Evolutionary conservation across 2,329 filamentous ascomycete species (phyloP).

Genomic region (Trichoderma afroharzianum): DNA sequence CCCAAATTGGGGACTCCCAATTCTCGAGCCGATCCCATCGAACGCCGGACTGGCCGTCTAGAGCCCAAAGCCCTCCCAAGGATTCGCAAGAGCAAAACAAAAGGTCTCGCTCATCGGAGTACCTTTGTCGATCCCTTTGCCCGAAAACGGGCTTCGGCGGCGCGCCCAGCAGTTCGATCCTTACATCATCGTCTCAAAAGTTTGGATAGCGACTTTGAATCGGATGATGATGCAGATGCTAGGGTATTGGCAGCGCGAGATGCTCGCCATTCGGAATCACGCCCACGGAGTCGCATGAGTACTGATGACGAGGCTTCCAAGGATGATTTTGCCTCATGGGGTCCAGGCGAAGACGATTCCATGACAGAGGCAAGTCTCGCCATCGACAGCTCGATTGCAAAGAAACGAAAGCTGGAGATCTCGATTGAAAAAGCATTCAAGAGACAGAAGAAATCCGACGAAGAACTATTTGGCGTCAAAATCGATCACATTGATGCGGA

Average conservation of each 20-base stretch:
- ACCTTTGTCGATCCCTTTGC: conserved; percentile 67
- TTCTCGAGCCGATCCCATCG: conserved; percentile 57
- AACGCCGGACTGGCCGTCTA: conserved; percentile 56
- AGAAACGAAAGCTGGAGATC: conserved; percentile 69
- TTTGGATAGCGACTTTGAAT: conserved; percentile 71
- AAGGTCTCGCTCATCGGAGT: conserved; percentile 51
- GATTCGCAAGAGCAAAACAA: conserved; percentile 66
- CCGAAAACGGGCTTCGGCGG: conserved; percentile 56
- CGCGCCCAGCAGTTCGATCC: conserved; percentile 65
- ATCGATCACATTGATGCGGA: conserved; percentile 51
- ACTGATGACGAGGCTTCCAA: conserved; percentile 55
- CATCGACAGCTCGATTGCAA: conserved; percentile 53
- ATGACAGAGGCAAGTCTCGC: conserved; percentile 71
- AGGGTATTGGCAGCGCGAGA: conserved; percentile 59
- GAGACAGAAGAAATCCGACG: conserved; percentile 75
- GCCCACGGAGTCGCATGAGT: conserved; percentile 71
- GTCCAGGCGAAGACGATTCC: conserved; percentile 57
- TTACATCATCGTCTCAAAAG: conserved; percentile 70
- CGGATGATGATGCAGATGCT: conserved; percentile 72
- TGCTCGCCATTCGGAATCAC: conserved; percentile 82
- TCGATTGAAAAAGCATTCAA: conserved; percentile 70
- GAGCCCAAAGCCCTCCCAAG: conserved; percentile 64
- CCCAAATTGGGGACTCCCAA: conserved; percentile 63
- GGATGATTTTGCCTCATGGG: conserved; percentile 47
- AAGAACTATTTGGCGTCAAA: conserved; percentile 69